Conservation (phyloP, 228 moss, liverwort and hornwort genomes). For the Sphagnum magellanicum region DNA sequence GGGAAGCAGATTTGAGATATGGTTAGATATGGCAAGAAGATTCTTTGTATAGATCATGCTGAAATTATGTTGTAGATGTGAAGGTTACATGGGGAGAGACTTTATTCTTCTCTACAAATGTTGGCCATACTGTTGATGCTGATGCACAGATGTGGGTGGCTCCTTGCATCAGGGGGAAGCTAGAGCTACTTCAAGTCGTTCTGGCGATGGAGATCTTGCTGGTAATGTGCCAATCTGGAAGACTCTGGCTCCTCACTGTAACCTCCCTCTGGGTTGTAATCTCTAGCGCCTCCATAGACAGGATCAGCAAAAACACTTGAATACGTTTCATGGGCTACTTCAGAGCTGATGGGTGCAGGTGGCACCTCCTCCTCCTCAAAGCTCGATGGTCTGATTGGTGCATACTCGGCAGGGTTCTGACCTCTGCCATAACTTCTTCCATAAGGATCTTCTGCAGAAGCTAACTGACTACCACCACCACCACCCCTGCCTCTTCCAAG, state of each 20-base stretch:
- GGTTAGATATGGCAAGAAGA: too few relatives aligned
- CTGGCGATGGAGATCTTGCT: slow-evolving; percentile 25
- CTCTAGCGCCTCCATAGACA: slow-evolving; percentile 35
- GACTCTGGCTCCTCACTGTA: slow-evolving; percentile 20
- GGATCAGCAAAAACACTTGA: slow-evolving; percentile 49
- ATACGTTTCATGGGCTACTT: slow-evolving; percentile 31
- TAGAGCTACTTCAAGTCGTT: slow-evolving; percentile 5
- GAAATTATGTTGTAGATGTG: too few relatives aligned
- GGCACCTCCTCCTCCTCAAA: not conserved
- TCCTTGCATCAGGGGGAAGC: too few relatives aligned
- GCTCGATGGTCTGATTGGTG: not conserved
- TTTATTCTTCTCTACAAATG: too few relatives aligned
- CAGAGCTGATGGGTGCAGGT: slow-evolving; percentile 43
- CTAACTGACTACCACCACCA: not conserved
- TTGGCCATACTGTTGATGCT: too few relatives aligned
- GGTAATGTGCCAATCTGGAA: slow-evolving; percentile 1
- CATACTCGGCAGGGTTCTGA: slow-evolving; percentile 20
- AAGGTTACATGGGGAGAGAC: too few relatives aligned
- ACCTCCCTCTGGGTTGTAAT: slow-evolving; percentile 9
- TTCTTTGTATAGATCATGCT: too few relatives aligned
- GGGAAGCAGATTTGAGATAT: too few relatives aligned
- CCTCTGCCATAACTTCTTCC: slow-evolving; percentile 3
- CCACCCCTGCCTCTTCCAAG: slow-evolving; percentile 5
- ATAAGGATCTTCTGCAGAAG: not conserved
- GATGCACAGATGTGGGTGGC: too few relatives aligned